Base-by-base conservation (phyloP, 164 flowering plant species). In the Euptelea pleiosperma region DNA sequence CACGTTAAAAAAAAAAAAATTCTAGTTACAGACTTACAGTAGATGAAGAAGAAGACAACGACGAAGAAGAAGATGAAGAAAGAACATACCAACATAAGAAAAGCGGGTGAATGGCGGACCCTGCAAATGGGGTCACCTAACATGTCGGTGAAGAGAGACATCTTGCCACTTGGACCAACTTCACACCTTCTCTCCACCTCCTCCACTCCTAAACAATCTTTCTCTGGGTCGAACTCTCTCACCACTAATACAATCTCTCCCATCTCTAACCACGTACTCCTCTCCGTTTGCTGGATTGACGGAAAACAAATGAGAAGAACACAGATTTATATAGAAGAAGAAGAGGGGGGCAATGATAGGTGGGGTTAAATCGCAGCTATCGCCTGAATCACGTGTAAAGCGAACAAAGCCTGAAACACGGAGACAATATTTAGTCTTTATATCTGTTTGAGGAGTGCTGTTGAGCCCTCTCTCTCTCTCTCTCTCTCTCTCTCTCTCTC, bases 71-170 rank as follows among this genome's bases (percentile, higher is more conserved):
- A 42, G 7, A 29, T n/a, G 18, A 24, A 28, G 43, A 14, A 33
- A 19, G 19, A 0, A 48, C 46, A 18, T 62, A 91, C 97, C 77
- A 91, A 82, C 98, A 93, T 93, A 74, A 78, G 86, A 62, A 66
- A 88, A 52, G 83, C 70, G 19, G 97, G 99, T 3, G 92, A 86
- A 65, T 93, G 77, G 72, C 99, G 97, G 66, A 93, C 76, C 56
- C 99, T 57, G 81, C 84, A 86, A 65, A 90, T 73, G 35, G 99
- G 99, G 77, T 93, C 99, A 30, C 99, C 97, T 51, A 88, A 51
- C 44, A 82, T 81, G 67, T 93, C 97, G 25, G 95, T 90, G 77
- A 72, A 88, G 63, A 93, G 84, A 36, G 86, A 80, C 37, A 83
- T 80, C 58, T 87, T 73, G 30, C 84, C 90, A 45, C 72, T 70